Conservation (phyloP, 2,329 filamentous ascomycete species). For the Cercospora sojina region DNA sequence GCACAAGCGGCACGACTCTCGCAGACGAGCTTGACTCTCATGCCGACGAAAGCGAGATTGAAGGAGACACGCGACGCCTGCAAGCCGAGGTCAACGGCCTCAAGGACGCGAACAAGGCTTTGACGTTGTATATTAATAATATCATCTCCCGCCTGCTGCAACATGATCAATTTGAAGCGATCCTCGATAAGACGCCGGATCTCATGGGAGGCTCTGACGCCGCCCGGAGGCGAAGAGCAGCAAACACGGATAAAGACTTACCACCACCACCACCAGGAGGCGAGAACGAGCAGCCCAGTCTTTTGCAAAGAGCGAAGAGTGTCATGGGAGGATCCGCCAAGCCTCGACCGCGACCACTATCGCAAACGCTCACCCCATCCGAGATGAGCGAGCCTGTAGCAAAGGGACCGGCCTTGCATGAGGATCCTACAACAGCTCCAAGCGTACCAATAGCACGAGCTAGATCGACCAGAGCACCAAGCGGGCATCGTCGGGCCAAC, state of each 20-base stretch:
- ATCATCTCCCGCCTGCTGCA: constrained; percentile 94
- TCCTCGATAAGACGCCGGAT: constrained; percentile 76
- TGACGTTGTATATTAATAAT: constrained; percentile 97
- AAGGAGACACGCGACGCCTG: constrained; percentile 63
- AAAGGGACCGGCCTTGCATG: constrained; percentile 27
- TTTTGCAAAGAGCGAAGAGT: constrained; percentile 61
- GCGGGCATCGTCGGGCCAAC: constrained; percentile 45
- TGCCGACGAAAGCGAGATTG: constrained; percentile 54
- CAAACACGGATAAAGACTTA: constrained; percentile 75
- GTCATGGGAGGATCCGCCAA: constrained; percentile 47
- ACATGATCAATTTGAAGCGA: constrained; percentile 92
- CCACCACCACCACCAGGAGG: constrained; percentile 69
- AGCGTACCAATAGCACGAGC: constrained; percentile 67
- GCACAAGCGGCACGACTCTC: constrained; percentile 54
- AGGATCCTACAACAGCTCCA: constrained; percentile 71
- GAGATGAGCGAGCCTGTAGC: constrained; percentile 1
- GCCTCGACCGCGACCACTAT: constrained; percentile 37
- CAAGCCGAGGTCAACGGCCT: constrained; percentile 76
- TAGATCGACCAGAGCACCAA: constrained; percentile 44
- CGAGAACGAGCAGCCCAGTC: constrained; percentile 45
- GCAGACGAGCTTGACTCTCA: constrained; percentile 83
- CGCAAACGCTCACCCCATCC: constrained; percentile 29
- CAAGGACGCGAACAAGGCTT: constrained; percentile 94
- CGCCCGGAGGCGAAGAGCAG: constrained; percentile 19
- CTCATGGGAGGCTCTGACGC: constrained; percentile 51